A percentile compares a stretch with the other conserved stretches of the same genome.
phyloP scores from a whole-genome alignment of 495 filamentous ascomycete species.

The Xylaria palmicola region DNA sequence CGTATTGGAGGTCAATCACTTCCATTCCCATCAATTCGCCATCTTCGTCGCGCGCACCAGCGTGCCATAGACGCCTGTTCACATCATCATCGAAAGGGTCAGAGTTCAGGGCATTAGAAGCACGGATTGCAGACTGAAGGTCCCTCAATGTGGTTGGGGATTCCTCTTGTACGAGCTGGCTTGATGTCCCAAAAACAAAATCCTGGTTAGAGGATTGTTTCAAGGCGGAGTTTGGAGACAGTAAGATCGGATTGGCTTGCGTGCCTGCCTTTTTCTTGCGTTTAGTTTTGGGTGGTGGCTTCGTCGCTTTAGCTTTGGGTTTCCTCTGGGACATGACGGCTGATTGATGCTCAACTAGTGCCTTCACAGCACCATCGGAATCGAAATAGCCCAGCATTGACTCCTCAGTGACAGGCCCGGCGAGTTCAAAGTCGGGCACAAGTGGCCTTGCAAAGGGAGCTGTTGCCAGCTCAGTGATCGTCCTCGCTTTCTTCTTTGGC shows the following conservation, averaged over 20 bases:
- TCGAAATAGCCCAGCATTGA: slow-evolving; percentile 36
- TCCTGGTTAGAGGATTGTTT: slow-evolving; percentile 70
- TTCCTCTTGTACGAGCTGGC: slow-evolving; percentile 77
- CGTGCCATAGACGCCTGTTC: slow-evolving; percentile 58
- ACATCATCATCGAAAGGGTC: slow-evolving; percentile 37
- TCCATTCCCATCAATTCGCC: slow-evolving; percentile 61
- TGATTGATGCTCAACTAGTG: slow-evolving; percentile 31
- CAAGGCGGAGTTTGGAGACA: slow-evolving; percentile 72
- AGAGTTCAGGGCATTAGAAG: slow-evolving; percentile 52
- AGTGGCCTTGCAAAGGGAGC: slow-evolving; percentile 61
- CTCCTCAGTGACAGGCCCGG: slow-evolving; percentile 27
- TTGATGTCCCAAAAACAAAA: slow-evolving; percentile 89
- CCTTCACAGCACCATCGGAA: slow-evolving; percentile 28
- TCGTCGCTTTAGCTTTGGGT: slow-evolving; percentile 28
- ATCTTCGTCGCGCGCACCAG: slow-evolving; percentile 61
- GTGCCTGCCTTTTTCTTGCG: slow-evolving; percentile 47
- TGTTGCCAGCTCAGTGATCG: slow-evolving; percentile 82
- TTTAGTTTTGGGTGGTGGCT: slow-evolving; percentile 33
- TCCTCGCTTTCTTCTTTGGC: slow-evolving; percentile 72
- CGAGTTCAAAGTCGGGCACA: slow-evolving; percentile 25
- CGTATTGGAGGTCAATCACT: slow-evolving; percentile 54
- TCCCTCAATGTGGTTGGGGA: slow-evolving; percentile 67
- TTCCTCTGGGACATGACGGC: slow-evolving; percentile 36
- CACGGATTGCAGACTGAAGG: slow-evolving; percentile 66
- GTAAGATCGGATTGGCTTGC: slow-evolving; percentile 49